Percentiles rank a stretch among this genome's conserved stretches.
Evolutionary conservation across 2,329 filamentous ascomycete species (phyloP).

Genomic region (Fusarium sterilihyphosum): DNA sequence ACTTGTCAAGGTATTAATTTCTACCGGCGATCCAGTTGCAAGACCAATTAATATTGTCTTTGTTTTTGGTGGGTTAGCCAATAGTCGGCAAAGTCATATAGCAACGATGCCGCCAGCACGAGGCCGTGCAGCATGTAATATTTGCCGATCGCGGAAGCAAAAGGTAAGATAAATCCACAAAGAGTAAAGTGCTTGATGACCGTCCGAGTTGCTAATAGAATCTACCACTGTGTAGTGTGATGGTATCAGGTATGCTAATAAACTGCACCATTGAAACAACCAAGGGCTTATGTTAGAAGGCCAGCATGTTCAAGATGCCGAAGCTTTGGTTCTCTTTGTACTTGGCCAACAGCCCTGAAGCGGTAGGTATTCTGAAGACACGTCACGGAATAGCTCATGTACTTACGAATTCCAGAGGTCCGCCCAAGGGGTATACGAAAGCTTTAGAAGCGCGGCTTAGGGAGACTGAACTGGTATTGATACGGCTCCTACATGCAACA

Average conservation of each 20-base stretch:
- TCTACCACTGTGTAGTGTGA: neutral
- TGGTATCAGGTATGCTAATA: neutral
- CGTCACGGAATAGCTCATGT: neutral
- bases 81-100: accelerated
- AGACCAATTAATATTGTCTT: accelerated
- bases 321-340: neutral
- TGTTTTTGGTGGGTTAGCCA: neutral
- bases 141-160: neutral
- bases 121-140: neutral
- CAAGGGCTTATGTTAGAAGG: neutral
- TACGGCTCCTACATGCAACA: neutral
- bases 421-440: neutral
- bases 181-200: too few species aligned
- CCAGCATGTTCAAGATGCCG: neutral
- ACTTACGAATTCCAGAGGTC: neutral
- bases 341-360: neutral
- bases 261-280: accelerated
- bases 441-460: neutral
- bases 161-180: neutral
- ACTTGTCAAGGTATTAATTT: neutral
- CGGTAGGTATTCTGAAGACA: neutral
- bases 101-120: neutral
- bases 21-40: too few species aligned
- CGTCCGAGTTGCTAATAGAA: too few species aligned
- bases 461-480: neutral